phyloP scores from a whole-genome alignment of 2,329 filamentous ascomycete species.

The Graphilbum fragrans region DNA sequence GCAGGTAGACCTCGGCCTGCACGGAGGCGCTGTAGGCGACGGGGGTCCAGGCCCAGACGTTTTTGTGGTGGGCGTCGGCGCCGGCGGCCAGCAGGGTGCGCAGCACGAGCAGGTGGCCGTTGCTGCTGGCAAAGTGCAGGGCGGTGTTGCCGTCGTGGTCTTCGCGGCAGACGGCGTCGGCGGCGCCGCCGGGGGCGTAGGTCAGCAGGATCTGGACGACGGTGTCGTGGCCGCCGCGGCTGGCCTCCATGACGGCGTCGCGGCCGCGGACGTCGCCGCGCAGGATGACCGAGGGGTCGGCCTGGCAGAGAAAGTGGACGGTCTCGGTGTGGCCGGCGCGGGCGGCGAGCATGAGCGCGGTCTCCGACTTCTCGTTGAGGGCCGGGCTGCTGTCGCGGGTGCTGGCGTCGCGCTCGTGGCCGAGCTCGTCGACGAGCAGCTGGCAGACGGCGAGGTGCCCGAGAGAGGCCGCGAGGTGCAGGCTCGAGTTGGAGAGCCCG shows the following conservation, averaged over 20 bases:
- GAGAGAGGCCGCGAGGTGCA: slow-evolving; percentile 68
- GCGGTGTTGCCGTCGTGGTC: slow-evolving; percentile 76
- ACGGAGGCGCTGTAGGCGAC: slow-evolving; percentile 74
- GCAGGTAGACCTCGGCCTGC: slow-evolving; percentile 76
- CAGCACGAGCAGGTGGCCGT: slow-evolving; percentile 66
- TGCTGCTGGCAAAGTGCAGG: slow-evolving; percentile 73
- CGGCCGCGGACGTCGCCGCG: slow-evolving; percentile 55
- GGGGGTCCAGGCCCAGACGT: slow-evolving; percentile 71
- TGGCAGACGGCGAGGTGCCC: slow-evolving; percentile 58
- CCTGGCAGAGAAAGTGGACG: slow-evolving; percentile 57
- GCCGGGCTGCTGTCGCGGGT: slow-evolving; percentile 41
- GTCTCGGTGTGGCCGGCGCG: slow-evolving; percentile 58
- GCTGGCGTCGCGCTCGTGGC: slow-evolving; percentile 45
- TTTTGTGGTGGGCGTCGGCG: slow-evolving; percentile 59
- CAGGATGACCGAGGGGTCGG: slow-evolving; percentile 49
- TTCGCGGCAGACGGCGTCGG: slow-evolving; percentile 38
- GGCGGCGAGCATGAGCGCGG: slow-evolving; percentile 70
- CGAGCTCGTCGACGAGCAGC: slow-evolving; percentile 52
- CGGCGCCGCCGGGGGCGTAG: slow-evolving; percentile 41
- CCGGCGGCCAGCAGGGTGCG: slow-evolving; percentile 68
- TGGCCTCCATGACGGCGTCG: slow-evolving; percentile 60
- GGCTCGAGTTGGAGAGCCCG: slow-evolving; percentile 66
- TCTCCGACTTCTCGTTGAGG: slow-evolving; percentile 69
- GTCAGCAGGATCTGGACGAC: slow-evolving; percentile 53
- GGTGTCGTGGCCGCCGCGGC: slow-evolving; percentile 48